Evolutionary conservation across 441 rosid genomes (phyloP).

Genomic region (Eruca vesicaria): DNA sequence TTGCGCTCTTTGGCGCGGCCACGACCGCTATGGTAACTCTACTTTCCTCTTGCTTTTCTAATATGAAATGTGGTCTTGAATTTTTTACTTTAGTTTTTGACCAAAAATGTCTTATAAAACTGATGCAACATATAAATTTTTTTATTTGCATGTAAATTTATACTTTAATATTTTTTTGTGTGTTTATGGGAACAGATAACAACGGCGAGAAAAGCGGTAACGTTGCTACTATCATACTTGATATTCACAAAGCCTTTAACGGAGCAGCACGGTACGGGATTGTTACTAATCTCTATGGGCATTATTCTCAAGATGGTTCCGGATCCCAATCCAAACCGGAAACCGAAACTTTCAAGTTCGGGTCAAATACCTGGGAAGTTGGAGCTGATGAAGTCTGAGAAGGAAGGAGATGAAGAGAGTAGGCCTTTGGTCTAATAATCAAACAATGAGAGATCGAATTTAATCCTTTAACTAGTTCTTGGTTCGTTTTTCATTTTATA

Average conservation of each 20-base stretch:
- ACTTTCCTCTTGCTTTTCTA: not conserved
- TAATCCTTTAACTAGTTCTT: slow-evolving; percentile 1
- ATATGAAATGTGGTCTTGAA: not conserved
- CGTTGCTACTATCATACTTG: slow-evolving; percentile 68
- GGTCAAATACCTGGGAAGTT: slow-evolving; percentile 26
- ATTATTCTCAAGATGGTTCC: slow-evolving; percentile 77
- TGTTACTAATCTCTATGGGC: slow-evolving; percentile 75
- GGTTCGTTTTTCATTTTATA: not conserved
- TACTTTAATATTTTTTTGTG: not conserved
- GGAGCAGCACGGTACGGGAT: slow-evolving; percentile 72
- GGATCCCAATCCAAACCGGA: slow-evolving; percentile 37
- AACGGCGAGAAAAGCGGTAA: slow-evolving; percentile 82
- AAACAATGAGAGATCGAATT: not conserved
- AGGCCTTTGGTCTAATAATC: slow-evolving; percentile 44
- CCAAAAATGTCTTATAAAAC: not conserved
- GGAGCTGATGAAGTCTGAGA: slow-evolving; percentile 16
- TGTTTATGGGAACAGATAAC: slow-evolving; percentile 52
- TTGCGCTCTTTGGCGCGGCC: slow-evolving; percentile 84
- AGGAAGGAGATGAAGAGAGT: slow-evolving; percentile 50
- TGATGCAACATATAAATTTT: not conserved
- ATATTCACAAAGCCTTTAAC: slow-evolving; percentile 88
- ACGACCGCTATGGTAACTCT: slow-evolving; percentile 74
- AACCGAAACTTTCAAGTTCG: slow-evolving; percentile 21
- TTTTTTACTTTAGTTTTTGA: not conserved
- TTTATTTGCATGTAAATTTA: not conserved